phyloP scores from a whole-genome alignment of 2,329 filamentous ascomycete species.

The Aspergillus tubingensis region DNA sequence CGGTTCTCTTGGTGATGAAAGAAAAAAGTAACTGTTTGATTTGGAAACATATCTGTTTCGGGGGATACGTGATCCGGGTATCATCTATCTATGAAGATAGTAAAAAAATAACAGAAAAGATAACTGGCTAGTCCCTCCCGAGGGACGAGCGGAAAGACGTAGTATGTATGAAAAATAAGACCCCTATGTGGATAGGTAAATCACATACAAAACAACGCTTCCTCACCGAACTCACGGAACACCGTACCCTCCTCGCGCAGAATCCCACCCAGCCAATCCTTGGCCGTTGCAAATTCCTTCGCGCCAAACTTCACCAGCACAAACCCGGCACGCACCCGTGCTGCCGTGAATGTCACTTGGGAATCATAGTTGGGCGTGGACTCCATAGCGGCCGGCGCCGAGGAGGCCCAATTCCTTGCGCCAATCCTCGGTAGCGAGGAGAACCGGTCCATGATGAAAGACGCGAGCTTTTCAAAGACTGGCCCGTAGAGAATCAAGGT shows the following conservation, averaged over 20 bases:
- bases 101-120: too few relatives aligned
- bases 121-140: background rate
- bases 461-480: conserved; percentile 64
- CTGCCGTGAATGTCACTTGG: conserved; percentile 78
- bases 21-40: background rate
- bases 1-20: background rate
- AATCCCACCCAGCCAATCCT: conserved; percentile 77
- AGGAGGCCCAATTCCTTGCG: conserved; percentile 67
- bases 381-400: conserved; percentile 26
- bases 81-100: background rate
- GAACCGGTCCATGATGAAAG: conserved; percentile 81
- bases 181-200: background rate
- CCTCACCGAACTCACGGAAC: conserved; percentile 70
- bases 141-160: background rate
- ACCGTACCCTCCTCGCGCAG: conserved; percentile 74
- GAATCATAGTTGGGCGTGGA: conserved; percentile 41
- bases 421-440: conserved; percentile 77
- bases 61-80: background rate
- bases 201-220: conserved; percentile 73
- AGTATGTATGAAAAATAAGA: background rate
- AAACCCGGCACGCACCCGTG: conserved; percentile 72
- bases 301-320: conserved; percentile 91
- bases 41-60: background rate
- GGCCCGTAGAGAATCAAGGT: conserved; percentile 81
- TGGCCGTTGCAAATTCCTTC: conserved; percentile 74